Evolutionary conservation across 2,329 filamentous ascomycete genomes (phyloP).

Genomic region (Aspergillus intermedius): DNA sequence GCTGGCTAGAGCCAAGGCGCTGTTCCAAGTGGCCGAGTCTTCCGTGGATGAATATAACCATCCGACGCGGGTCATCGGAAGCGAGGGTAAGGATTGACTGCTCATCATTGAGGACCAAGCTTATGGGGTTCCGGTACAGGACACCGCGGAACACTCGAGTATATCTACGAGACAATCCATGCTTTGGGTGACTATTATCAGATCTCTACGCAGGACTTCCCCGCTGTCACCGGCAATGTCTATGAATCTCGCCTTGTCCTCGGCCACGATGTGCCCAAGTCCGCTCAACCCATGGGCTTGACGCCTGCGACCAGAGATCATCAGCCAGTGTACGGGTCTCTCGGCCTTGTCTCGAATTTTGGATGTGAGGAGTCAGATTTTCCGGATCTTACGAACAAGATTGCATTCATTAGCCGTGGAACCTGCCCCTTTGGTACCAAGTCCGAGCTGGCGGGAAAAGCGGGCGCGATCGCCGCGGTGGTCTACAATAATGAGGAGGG

Average conservation of each 20-base stretch:
- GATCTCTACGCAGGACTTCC: constrained; percentile 51
- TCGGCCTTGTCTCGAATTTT: constrained; percentile 55
- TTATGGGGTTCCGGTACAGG: constrained; percentile 28
- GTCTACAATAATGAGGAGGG: constrained; percentile 68
- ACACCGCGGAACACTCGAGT: constrained; percentile 56
- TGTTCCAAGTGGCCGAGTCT: constrained; percentile 57
- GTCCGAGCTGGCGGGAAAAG: constrained; percentile 59
- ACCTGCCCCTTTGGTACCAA: constrained; percentile 66
- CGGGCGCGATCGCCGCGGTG: constrained; percentile 64
- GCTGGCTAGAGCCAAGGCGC: constrained; percentile 51
- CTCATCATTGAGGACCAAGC: neutral
- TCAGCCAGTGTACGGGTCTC: constrained; percentile 45
- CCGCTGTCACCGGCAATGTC: constrained; percentile 54
- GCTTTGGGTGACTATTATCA: constrained; percentile 26
- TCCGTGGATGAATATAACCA: constrained; percentile 57
- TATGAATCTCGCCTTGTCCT: constrained; percentile 55
- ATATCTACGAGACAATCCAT: constrained; percentile 52
- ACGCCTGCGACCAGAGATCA: constrained; percentile 45
- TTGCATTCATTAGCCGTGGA: constrained; percentile 66
- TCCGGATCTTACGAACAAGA: constrained; percentile 54
- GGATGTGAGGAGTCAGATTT: constrained; percentile 63
- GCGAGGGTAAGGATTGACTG: constrained; percentile 42
- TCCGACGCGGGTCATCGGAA: constrained; percentile 66
- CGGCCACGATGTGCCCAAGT: constrained; percentile 47
- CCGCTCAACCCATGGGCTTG: constrained; percentile 56